Evolutionary conservation across 305 asterid species (phyloP), one percentile per base, ranked within the genome.

Genomic region (Ilex paraguariensis): DNA sequence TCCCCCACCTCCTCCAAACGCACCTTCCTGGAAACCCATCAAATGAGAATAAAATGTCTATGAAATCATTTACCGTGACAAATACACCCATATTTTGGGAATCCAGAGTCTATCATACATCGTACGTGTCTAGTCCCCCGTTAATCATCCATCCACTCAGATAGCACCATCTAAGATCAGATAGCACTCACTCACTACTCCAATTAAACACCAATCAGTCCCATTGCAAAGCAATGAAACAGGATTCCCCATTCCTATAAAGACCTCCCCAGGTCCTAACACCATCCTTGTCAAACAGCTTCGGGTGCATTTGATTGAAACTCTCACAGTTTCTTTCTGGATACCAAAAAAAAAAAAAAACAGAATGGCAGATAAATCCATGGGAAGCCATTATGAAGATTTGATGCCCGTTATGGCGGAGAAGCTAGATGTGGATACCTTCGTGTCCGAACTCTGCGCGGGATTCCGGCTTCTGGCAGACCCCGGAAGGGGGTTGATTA

Each of bases 321-420:
- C 42, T 36, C 42, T 5, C 6, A 36, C 42, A 36, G 9, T 36
- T 36, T 8, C 9, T 8, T 36, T 36, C 3, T 21, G 28, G 28
- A 21, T 36, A 36, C 42, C n/a, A n/a, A n/a, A n/a, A n/a, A 36
- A 36, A 36, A 5, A 3, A 13, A 3, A 5, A 46, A 46, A 46
- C 15, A 46, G 13, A 46, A 46, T 46, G 52, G 52, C 3, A 46
- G 10, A 13, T 12, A 8, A 46, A 13, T 8, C 52, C 13, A 4
- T 0, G 13, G 52, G n/a, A 54, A 64, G 30, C n/a, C 62, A 61
- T 42, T 67, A 42, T 55, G 33, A 67, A 53, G 66, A 60, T 13
- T 52, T 67, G 66, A 32, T 54, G 52, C 57, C 72, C 0, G 72
- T 54, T 57, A 61, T 32, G 72, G 72, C 58, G 50, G 72, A 67